A percentile compares a stretch with the other conserved stretches of the same genome.
Evolutionary conservation across 163 green algal species (phyloP).

Genomic region (Chlamydomonas reinhardtii): DNA sequence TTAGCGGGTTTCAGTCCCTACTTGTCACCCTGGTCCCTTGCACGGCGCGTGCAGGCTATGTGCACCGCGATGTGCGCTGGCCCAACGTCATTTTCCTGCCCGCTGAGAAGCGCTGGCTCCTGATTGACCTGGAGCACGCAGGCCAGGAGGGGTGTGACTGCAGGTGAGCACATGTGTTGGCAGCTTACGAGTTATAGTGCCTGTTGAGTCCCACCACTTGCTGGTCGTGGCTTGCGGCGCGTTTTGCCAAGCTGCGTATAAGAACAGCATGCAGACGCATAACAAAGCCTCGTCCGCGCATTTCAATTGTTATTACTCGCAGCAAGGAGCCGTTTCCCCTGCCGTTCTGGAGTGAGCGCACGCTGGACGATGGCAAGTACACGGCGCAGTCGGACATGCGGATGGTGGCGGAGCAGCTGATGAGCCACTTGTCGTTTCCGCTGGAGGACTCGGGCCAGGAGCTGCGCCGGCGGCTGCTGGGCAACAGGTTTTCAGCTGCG

Average conservation of each 20-base stretch:
- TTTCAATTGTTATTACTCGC: too few species aligned
- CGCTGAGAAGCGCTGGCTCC: neutral
- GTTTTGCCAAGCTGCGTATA: too few species aligned
- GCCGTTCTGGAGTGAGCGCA: neutral
- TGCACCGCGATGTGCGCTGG: neutral
- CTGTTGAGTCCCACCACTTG: too few species aligned
- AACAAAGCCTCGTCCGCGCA: too few species aligned
- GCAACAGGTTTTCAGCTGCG: too few species aligned
- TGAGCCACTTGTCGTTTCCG: neutral
- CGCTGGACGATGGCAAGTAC: neutral
- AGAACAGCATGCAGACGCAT: too few species aligned
- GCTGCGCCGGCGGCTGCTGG: neutral
- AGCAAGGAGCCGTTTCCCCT: neutral
- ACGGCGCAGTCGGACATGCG: neutral
- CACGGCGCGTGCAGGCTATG: neutral
- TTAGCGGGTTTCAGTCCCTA: too few species aligned
- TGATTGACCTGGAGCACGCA: conserved; percentile 5
- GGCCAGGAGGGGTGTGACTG: neutral
- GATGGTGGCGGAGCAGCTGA: conserved; percentile 2
- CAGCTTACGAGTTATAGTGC: too few species aligned
- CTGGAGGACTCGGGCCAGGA: too few species aligned
- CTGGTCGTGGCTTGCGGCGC: neutral
- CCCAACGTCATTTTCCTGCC: conserved; percentile 3
- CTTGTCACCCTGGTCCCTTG: too few species aligned
- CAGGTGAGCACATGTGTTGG: neutral